phyloP scores from a whole-genome alignment of 2,329 filamentous ascomycete species.

The Aspergillus ochraceoroseus region DNA sequence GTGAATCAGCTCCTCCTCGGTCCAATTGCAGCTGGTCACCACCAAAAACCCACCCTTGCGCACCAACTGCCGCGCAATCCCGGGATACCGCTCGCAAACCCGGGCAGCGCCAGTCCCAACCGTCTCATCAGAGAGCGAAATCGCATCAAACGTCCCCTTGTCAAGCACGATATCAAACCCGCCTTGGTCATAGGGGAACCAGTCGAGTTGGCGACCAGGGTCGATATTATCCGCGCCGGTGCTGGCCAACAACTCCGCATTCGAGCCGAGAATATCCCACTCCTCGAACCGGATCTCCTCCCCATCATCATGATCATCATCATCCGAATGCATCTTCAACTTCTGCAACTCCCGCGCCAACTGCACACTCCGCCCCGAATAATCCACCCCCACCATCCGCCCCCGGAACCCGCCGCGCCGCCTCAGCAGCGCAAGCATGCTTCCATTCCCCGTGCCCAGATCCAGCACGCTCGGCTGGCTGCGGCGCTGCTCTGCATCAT shows the following conservation, averaged over 20 bases:
- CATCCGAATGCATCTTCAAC: constrained; percentile 30
- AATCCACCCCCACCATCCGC: constrained; percentile 79
- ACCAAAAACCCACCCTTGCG: constrained; percentile 67
- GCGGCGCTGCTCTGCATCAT: constrained; percentile 9
- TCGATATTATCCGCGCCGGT: no score
- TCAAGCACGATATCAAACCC: constrained; percentile 93
- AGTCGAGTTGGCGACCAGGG: constrained; percentile 28
- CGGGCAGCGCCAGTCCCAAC: constrained; percentile 43
- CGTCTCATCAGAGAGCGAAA: constrained; percentile 58
- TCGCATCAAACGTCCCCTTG: constrained; percentile 96
- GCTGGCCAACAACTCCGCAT: no score
- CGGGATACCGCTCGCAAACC: constrained; percentile 69
- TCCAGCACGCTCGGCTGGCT: constrained; percentile 60
- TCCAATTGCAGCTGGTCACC: constrained; percentile 98
- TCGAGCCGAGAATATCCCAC: constrained; percentile 59
- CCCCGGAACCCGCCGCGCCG: constrained; percentile 62
- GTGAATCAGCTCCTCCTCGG: constrained; percentile 70
- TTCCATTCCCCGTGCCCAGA: constrained; percentile 90
- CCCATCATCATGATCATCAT: constrained; percentile 3
- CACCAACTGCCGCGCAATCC: constrained; percentile 63
- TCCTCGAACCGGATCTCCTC: constrained; percentile 48
- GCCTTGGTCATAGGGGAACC: constrained; percentile 39
- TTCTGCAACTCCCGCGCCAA: constrained; percentile 63
- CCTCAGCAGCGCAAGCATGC: constrained; percentile 75
- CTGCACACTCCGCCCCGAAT: constrained; percentile 67